Percentiles rank a stretch among this genome's conserved stretches.
These are phyloP conservation scores for Capsella rubella DNA, from an alignment of 441 rosid genomes.

Conservation along the genomic window DNA sequence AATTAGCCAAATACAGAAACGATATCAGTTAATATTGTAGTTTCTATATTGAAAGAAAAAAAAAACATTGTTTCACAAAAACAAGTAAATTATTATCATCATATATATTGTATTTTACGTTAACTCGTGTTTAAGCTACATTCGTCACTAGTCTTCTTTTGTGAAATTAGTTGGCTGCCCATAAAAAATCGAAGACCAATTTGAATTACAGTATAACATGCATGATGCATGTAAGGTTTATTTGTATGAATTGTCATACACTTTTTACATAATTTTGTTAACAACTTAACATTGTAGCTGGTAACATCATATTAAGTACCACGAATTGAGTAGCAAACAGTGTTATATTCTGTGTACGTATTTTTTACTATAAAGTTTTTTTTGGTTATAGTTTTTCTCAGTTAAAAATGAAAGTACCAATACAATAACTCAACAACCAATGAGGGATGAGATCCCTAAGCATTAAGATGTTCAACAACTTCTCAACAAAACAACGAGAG, in stretches of 20 bases:
- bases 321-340: background rate
- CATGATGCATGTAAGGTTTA: background rate
- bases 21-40: background rate
- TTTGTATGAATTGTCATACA: background rate
- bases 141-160: background rate
- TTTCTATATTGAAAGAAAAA: background rate
- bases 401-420: background rate
- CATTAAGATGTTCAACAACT: background rate
- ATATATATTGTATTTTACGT: background rate
- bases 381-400: background rate
- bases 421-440: background rate
- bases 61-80: background rate
- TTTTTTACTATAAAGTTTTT: too few species aligned
- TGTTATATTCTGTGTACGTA: too few species aligned
- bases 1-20: background rate
- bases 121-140: background rate
- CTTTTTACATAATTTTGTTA: too few species aligned
- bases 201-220: too few species aligned
- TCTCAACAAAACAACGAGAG: too few species aligned
- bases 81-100: conserved; percentile 17
- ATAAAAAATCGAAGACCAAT: background rate
- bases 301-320: background rate
- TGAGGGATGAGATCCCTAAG: background rate
- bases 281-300: too few species aligned
- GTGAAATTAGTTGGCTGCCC: background rate